Evolutionary conservation across 768 basidiomycete genomes (phyloP), one percentile per base, ranked within the genome.

Genomic region (Boletus rubropictus): DNA sequence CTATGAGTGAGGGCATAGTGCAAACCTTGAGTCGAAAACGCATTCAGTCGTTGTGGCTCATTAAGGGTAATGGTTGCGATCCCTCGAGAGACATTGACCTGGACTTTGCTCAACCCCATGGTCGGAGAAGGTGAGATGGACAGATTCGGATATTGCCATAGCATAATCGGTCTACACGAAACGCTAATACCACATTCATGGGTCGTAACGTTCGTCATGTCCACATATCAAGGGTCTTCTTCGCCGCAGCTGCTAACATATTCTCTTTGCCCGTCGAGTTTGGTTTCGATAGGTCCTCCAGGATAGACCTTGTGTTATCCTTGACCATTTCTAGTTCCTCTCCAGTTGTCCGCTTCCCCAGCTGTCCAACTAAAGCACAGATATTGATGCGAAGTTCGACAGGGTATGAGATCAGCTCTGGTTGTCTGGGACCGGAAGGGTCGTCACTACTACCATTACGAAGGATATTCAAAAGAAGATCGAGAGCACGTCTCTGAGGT

Each of bases 321-420:
- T 81, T 80, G 43, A 89, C 58, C 28, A 62, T 67, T 21, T 67
- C 64, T 46, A 81, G 62, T 25, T 76, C 72, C 4, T 75, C 73
- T 7, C 74, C 74, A 8, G 75, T 62, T 3, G 71, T 67, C 56
- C 81, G 73, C 54, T 75, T 76, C 28, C 76, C 76, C 17, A 88
- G 60, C 53, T 87, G 83, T 33, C 78, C 72, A 22, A 92, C 66
- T 49, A 92, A 73, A 7, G 83, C 77, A 60, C 87, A 89, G 15
- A 81, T 77, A 56, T 92, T 92, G 22, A 79, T 71, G 39, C 87
- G 79, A 48, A 92, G 78, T 69, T 91, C 89, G 17, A 79, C 68
- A n/a, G 84, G 84, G 57, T 81, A 82, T 50, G 78, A 69, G 50
- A 70, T 69, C 0, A 34, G 42, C 21, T 57, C 57, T 35, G 33